Conservation (phyloP, 148 eudicot genomes). For the Tetragonia tetragonoides region DNA sequence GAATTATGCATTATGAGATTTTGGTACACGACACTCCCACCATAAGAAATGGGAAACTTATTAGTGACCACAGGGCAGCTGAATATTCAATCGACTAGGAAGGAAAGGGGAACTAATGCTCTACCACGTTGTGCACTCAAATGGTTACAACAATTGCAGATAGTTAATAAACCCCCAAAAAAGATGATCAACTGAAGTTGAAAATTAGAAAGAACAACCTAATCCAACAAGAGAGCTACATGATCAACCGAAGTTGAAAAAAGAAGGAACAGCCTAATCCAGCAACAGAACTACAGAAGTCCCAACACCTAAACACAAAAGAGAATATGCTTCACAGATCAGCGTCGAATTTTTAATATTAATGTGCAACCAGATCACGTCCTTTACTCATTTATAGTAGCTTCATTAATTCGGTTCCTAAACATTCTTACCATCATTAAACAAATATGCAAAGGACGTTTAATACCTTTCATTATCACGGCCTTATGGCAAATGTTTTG, state of each 20-base stretch:
- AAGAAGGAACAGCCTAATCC: neutral
- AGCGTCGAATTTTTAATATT: neutral
- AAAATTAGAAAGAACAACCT: neutral
- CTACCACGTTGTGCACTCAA: neutral
- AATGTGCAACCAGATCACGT: neutral
- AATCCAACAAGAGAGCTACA: neutral
- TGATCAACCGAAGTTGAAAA: neutral
- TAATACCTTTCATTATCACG: neutral
- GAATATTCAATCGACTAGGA: neutral
- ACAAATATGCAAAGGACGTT: neutral
- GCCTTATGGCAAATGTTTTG: neutral
- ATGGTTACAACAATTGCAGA: neutral
- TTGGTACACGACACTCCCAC: too few relatives aligned
- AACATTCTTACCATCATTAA: neutral
- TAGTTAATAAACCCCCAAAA: neutral
- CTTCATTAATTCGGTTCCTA: neutral
- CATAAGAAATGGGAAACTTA: neutral
- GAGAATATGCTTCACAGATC: neutral
- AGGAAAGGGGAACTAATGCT: neutral
- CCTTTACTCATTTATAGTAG: neutral
- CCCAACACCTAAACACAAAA: neutral
- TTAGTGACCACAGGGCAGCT: neutral
- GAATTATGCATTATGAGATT: too few relatives aligned
- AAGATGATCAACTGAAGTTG: neutral
- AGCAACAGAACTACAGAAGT: neutral